A percentile compares a stretch with the other conserved stretches of the same genome.
phyloP scores from a whole-genome alignment of 306 rosid species.

The Prunus persica region DNA sequence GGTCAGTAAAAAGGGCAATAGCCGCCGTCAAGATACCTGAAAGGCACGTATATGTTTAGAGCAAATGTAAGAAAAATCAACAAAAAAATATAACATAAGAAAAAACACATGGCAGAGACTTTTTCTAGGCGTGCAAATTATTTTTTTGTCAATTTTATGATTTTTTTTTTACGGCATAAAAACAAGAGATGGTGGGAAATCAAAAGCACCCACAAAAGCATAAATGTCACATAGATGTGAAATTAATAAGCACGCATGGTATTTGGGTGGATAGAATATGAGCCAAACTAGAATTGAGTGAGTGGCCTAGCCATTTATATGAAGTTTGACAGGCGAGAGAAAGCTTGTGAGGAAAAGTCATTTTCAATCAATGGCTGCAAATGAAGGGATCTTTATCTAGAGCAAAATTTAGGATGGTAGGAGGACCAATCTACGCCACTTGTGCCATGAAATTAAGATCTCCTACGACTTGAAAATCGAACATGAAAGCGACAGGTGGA shows the following conservation, averaged over 20 bases:
- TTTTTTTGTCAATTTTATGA: neutral
- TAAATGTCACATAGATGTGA: conserved; percentile 4
- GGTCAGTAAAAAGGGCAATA: conserved; percentile 80
- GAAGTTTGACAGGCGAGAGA: conserved; percentile 26
- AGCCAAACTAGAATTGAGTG: neutral
- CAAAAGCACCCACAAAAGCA: conserved; percentile 35
- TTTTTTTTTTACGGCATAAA: neutral
- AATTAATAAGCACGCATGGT: neutral
- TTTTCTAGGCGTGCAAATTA: neutral
- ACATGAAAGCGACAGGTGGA: neutral
- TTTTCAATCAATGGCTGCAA: conserved; percentile 43
- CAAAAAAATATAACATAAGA: conserved; percentile 3
- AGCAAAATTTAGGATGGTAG: conserved; percentile 20
- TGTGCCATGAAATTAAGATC: conserved; percentile 23
- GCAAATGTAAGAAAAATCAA: conserved; percentile 19
- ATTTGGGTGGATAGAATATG: neutral
- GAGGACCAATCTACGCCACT: conserved; percentile 44
- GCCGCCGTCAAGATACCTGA: conserved; percentile 90
- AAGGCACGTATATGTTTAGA: conserved; percentile 8
- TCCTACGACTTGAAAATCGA: conserved; percentile 20
- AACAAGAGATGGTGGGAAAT: conserved; percentile 24
- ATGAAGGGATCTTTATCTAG: conserved; percentile 13
- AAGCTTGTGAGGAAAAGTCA: conserved; percentile 17
- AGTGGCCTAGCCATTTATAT: conserved; percentile 28
- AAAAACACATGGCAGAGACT: neutral